phyloP scores from a whole-genome alignment of 1,284 basidiomycete genomes.

The Puccinia hordei region DNA sequence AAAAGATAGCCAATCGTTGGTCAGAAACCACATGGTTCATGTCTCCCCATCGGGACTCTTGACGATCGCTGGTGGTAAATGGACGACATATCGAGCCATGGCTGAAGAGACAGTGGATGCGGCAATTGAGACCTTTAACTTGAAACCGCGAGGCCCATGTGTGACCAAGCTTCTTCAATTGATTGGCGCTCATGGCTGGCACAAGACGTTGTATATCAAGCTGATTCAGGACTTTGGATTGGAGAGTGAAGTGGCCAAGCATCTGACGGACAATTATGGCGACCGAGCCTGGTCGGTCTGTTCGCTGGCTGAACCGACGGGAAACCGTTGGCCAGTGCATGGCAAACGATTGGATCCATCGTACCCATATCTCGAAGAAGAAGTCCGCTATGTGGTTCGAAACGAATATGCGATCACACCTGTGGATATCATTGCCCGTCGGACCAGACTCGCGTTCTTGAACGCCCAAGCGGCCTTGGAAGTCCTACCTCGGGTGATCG shows the following conservation, averaged over 20 bases:
- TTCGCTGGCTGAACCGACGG: conserved; percentile 75
- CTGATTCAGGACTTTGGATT: conserved; percentile 82
- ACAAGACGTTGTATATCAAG: conserved; percentile 93
- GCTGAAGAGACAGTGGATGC: conserved; percentile 91
- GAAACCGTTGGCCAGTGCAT: conserved; percentile 79
- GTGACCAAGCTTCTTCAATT: conserved; percentile 79
- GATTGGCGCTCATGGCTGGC: conserved; percentile 93
- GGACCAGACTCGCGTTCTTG: conserved; percentile 87
- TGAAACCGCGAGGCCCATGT: conserved; percentile 67
- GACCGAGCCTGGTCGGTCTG: conserved; percentile 95
- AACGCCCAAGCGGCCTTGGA: conserved; percentile 84
- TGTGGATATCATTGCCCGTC: conserved; percentile 86
- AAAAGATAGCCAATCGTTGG: conserved; percentile 80
- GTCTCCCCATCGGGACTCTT: conserved; percentile 78
- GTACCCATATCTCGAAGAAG: conserved; percentile 91
- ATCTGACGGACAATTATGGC: conserved; percentile 90
- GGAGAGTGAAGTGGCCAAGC: conserved; percentile 87
- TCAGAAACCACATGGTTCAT: conserved; percentile 92
- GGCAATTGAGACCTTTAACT: conserved; percentile 76
- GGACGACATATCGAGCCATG: conserved; percentile 97
- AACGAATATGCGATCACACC: conserved; percentile 90
- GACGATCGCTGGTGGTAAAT: conserved; percentile 96
- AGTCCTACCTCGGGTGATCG: conserved; percentile 80
- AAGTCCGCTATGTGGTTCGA: conserved; percentile 84
- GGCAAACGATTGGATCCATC: conserved; percentile 73